These are phyloP conservation scores for Gynandropsis gynandra DNA, from an alignment of 345 rosid species.

Conservation along the genomic window DNA sequence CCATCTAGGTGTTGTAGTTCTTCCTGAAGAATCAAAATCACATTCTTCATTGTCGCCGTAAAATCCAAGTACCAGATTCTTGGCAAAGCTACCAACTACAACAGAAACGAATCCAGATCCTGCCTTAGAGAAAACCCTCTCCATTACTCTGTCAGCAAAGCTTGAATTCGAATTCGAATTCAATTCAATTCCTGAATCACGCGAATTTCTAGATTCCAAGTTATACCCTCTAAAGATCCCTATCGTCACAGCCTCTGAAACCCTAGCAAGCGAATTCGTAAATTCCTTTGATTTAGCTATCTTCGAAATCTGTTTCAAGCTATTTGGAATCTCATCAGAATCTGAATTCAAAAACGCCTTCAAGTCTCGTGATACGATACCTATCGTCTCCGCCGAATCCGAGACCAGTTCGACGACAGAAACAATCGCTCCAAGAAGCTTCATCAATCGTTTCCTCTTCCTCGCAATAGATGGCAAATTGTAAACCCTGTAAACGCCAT, in stretches of 20 bases:
- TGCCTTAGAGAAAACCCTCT: conserved; percentile 50
- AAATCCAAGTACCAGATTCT: conserved; percentile 77
- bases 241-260: conserved; percentile 51
- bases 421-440: conserved; percentile 39
- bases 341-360: conserved; percentile 60
- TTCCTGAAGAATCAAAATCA: background rate
- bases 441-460: conserved; percentile 54
- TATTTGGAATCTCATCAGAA: conserved; percentile 68
- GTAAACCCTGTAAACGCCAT: conserved; percentile 62
- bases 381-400: conserved; percentile 56
- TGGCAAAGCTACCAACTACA: conserved; percentile 83
- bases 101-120: conserved; percentile 85
- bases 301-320: conserved; percentile 73
- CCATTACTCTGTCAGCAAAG: conserved; percentile 43
- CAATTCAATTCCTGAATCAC: conserved; percentile 16
- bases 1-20: conserved; percentile 40
- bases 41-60: conserved; percentile 28
- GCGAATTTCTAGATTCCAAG: conserved; percentile 14
- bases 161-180: conserved; percentile 20
- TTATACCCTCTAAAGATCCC: conserved; percentile 56
- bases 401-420: conserved; percentile 59
- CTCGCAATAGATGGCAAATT: conserved; percentile 46
- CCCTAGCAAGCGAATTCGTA: conserved; percentile 45
- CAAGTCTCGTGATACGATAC: conserved; percentile 58
- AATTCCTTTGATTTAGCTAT: conserved; percentile 64